Conservation (phyloP, 108 stramenopile species). For the Skeletonema menzelii region DNA sequence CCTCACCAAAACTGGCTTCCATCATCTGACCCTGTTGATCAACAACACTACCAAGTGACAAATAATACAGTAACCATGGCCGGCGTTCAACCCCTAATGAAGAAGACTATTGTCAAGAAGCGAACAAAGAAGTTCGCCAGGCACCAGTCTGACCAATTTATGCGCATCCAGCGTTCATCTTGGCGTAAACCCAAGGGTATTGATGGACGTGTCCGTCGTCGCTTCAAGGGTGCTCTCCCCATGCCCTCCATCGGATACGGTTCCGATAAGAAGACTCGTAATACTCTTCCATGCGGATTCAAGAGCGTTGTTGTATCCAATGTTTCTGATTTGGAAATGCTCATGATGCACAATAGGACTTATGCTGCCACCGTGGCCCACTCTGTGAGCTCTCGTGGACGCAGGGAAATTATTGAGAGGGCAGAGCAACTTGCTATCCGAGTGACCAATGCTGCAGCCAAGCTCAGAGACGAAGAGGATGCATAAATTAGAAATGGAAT, state of each 20-base stretch:
- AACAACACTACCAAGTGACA: background rate
- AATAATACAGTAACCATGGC: slow-evolving; percentile 74
- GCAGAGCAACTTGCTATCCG: slow-evolving; percentile 96
- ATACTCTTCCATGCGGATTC: slow-evolving; percentile 98
- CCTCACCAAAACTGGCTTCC: background rate
- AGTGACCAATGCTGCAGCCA: slow-evolving; percentile 90
- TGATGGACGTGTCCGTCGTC: slow-evolving; percentile 98
- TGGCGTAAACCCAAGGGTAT: slow-evolving; percentile 99
- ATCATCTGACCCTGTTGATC: slow-evolving; percentile 1
- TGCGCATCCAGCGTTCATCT: slow-evolving; percentile 92
- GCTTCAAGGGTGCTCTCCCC: slow-evolving; percentile 99
- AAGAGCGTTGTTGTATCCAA: slow-evolving; percentile 96
- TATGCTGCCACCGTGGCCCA: slow-evolving; percentile 98
- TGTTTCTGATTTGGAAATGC: slow-evolving; percentile 97
- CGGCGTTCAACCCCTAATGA: slow-evolving; percentile 87
- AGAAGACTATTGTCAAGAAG: slow-evolving; percentile 99
- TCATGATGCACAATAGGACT: slow-evolving; percentile 99
- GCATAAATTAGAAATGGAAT: slow-evolving; percentile 66
- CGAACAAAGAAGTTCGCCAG: slow-evolving; percentile 99
- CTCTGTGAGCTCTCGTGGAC: slow-evolving; percentile 89
- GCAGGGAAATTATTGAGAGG: slow-evolving; percentile 95
- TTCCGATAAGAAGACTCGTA: slow-evolving; percentile 97
- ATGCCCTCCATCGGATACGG: slow-evolving; percentile 99
- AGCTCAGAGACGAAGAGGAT: slow-evolving; percentile 95
- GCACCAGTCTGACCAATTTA: slow-evolving; percentile 96